Base-by-base conservation (phyloP, 805 yeast species). In the Saccharomycopsis oosterbeekiorum region DNA sequence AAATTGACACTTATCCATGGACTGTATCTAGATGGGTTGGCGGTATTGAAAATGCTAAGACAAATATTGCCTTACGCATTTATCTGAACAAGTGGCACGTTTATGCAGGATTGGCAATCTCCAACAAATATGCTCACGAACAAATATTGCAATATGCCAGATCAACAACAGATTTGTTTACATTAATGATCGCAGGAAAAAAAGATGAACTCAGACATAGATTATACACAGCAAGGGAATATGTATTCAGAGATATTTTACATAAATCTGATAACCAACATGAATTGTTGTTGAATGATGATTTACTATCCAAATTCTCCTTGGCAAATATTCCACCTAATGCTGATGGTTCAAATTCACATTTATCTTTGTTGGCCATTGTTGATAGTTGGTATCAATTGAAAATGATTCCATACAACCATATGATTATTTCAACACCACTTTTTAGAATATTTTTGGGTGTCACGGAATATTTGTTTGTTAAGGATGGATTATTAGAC, bases 1-100 rank as follows among this genome's bases (percentile, higher is more conserved):
- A 84, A 56, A 78, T 80, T 64, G 80, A 85, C 68, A 86, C 88
- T 70, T 94, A 90, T 70, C 99, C 99, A 0, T 94, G 99, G 99
- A 73, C 74, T 24, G 80, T 84, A 2, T 81, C 86, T 0, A 83
- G 86, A 69, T 91, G 97, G 93, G 75, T 84, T 29, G 98, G 98
- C 14, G 98, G 99, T 1, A 78, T 94, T 56, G 99, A 94, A 71
- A 93, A 94, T 71, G 98, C 97, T 15, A 94, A 94, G 68, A 88
- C 92, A 70, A 94, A 94, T 71, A 91, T 94, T 39, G 88, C 98
- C 0, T 74, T 94, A 70, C 78, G 99, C 65, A 94, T 94, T 58
- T 94, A 80, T 72, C 84, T 96, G 17, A 94, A 92, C 73, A 91
- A 92, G 73, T 94, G 97, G 96, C 99, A 94, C 71, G 98, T 94